Base-by-base conservation (phyloP, 805 yeast genomes). In the Zygosaccharomyces kombuchaensis region DNA sequence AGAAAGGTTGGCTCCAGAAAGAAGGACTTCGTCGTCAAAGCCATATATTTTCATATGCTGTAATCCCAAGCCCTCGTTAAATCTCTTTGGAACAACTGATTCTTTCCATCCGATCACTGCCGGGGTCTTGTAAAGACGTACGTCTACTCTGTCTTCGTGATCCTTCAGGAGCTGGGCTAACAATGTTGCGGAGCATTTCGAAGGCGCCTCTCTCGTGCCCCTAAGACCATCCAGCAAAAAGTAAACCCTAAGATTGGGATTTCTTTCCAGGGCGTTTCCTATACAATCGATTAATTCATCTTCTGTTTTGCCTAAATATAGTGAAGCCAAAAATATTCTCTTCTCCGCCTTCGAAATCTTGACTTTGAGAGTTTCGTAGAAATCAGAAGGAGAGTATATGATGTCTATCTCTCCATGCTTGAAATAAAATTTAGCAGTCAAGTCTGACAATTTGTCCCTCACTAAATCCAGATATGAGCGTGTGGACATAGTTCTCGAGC, bases 11-110 rank as follows among this genome's bases (percentile, higher is more conserved):
- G 99, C 99, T 6, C 98, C 99, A 13, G 86, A 78, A 26, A 93
- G 72, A 14, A 93, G 76, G 34, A 93, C 80, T 60, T 90, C 96
- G 57, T 88, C 80, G 63, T 93, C 99, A 58, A 90, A 81, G 1
- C 99, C 99, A 63, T 93, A 93, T 23, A 93, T 75, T 63, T 93
- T 93, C 98, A 93, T 93, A 62, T 93, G 99, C 65, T 93, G 99
- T 42, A 93, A 74, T 0, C 99, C 99, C 55, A 77, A 73, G 3
- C 95, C 90, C 68, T 93, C 99, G 65, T 90, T 89, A 52, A 91
- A 73, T 51, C 99, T 75, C 48, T 77, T 82, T 0, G 99, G 99
- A 2, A 88, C 73, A 36, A 85, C 37, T 7, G 67, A 54, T 58
- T 82, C 81, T 46, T 78, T 75, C 48, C 87, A 59, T 0, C 95